Evolutionary conservation across 495 filamentous ascomycete species (phyloP), one percentile per base, ranked within the genome.

Genomic region (Xylaria cubensis): DNA sequence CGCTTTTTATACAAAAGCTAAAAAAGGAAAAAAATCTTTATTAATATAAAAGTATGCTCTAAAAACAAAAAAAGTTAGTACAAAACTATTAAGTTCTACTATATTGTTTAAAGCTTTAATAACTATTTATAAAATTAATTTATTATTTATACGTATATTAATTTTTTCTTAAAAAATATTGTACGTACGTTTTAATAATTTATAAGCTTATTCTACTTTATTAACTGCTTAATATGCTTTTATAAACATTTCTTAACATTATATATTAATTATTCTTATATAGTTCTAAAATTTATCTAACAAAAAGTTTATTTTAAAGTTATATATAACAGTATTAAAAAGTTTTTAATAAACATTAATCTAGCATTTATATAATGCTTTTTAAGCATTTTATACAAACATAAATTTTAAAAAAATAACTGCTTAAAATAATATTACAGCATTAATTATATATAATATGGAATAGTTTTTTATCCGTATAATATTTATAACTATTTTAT

Each of bases 331-430:
- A 58, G 0, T 32, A 58, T 58, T 58, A 19, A 36, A 13, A 1
- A 36, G 29, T 13, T 34, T 29, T 29, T 29, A 29, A 29, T 29
- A 29, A 29, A 29, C 26, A 2, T 29, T 29, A 29, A 29, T 29
- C 6, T 61, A 61, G 10, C 10, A 61, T 39, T 61, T 61, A 61
- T 61, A 61, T 61, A 61, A 61, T 61, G 3, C 36, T 39, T 61
- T 39, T 39, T 61, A 61, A 3, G 9, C 9, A n/a, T 61, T 58
- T 58, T 34, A 34, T 61, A 39, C 10, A n/a, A 4, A 36, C 21
- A 61, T 61, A n/a, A 39, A 61, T 39, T 61, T 61, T 61, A 61
- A 61, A 61, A 61, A 61, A 19, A n/a, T 61, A 6, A 15, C 19
- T 21, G 32, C 9, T 61, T 61, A 61, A 61, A 61, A 34, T 36